A percentile compares a stretch with the other conserved stretches of the same genome.
Conservation (phyloP, 805 yeast genomes). For the Zygoascus biomembranicola region DNA sequence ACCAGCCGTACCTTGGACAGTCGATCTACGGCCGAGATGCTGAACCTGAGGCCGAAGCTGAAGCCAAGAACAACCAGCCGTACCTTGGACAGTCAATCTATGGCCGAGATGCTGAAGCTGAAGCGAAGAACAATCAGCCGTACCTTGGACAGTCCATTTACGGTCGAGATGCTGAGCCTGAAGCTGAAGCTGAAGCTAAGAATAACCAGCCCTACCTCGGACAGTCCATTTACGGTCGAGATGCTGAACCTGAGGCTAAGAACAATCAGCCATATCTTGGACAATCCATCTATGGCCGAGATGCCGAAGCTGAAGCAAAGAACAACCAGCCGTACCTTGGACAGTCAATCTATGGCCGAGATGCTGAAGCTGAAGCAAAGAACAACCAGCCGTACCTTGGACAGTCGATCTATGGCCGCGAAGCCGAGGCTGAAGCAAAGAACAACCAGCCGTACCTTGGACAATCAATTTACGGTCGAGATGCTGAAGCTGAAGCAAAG, state of each 20-base stretch:
- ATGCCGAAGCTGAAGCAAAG: constrained; percentile 4
- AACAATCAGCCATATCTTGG: not conserved
- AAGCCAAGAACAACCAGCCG: not conserved
- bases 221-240: constrained; percentile 3
- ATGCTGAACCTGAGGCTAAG: constrained; percentile 3
- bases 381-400: not conserved
- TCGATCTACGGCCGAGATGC: constrained; percentile 4
- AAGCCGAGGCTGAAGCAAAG: constrained; percentile 7
- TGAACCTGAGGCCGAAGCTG: constrained; percentile 1
- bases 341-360: constrained; percentile 1
- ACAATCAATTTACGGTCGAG: constrained; percentile 1
- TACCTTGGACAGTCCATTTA: not conserved
- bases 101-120: constrained; percentile 5
- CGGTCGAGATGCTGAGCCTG: constrained; percentile 1
- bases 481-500: constrained; percentile 3
- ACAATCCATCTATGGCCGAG: not conserved
- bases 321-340: not conserved
- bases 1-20: not conserved
- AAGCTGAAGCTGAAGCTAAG: constrained; percentile 2
- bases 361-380: constrained; percentile 4
- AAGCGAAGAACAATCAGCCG: constrained; percentile 1
- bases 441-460: not conserved
- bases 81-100: constrained; percentile 5
- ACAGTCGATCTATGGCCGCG: constrained; percentile 5
- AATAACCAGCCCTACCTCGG: not conserved